A percentile compares a stretch with the other conserved stretches of the same genome.
phyloP scores from a whole-genome alignment of 208 protist species.

The Phytomonas sp. region DNA sequence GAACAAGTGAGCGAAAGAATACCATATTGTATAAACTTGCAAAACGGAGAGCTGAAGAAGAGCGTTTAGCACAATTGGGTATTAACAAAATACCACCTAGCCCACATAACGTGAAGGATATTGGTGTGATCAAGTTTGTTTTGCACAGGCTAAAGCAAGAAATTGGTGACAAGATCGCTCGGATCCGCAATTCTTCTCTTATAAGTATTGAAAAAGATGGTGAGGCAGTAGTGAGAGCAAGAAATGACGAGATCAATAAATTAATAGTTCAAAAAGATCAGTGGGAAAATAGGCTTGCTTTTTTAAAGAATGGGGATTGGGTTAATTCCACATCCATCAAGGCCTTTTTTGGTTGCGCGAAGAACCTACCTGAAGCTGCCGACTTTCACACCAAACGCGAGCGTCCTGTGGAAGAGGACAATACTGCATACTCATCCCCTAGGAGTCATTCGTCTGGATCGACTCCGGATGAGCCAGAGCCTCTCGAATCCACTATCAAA shows the following conservation, averaged over 20 bases:
- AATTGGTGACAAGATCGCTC: slow-evolving; percentile 64
- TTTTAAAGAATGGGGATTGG: slow-evolving; percentile 16
- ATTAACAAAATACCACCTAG: slow-evolving; percentile 59
- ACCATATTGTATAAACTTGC: slow-evolving; percentile 75
- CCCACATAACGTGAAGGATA: slow-evolving; percentile 44
- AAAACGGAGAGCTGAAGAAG: slow-evolving; percentile 49
- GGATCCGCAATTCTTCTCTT: slow-evolving; percentile 35
- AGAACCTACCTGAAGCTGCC: slow-evolving; percentile 50
- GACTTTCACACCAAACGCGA: slow-evolving; percentile 8
- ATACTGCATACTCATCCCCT: background rate
- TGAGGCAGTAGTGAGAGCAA: slow-evolving; percentile 50
- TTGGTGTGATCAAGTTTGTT: slow-evolving; percentile 56
- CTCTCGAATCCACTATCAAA: background rate
- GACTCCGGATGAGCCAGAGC: slow-evolving; percentile 6
- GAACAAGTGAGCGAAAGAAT: slow-evolving; percentile 67
- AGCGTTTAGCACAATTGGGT: slow-evolving; percentile 43
- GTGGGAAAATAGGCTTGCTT: slow-evolving; percentile 47
- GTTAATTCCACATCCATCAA: slow-evolving; percentile 19
- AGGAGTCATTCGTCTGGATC: background rate
- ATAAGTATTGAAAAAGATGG: slow-evolving; percentile 71
- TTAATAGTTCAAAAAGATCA: slow-evolving; percentile 43
- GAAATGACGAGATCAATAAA: slow-evolving; percentile 76
- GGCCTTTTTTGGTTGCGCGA: slow-evolving; percentile 71
- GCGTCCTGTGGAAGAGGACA: slow-evolving; percentile 10
- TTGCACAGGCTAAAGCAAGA: slow-evolving; percentile 60